phyloP scores from a whole-genome alignment of 106 monocot genomes.

The Acorus calamus region DNA sequence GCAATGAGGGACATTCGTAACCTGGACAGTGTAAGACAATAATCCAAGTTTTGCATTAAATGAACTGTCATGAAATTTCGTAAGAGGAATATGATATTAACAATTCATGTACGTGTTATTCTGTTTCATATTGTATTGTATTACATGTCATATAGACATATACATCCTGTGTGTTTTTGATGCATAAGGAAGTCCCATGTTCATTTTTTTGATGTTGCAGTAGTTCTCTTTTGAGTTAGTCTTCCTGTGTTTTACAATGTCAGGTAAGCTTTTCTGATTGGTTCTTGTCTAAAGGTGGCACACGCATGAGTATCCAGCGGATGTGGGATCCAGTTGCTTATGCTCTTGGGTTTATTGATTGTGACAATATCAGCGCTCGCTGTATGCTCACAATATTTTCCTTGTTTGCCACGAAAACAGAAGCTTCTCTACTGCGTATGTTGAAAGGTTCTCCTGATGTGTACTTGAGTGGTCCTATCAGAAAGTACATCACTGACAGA shows the following conservation, averaged over 20 bases:
- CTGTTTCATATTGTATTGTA: not conserved
- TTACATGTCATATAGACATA: too few species aligned
- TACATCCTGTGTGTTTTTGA: not conserved
- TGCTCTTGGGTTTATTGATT: conserved; percentile 96
- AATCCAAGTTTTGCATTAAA: not conserved
- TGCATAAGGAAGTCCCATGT: not conserved
- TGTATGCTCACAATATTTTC: conserved; percentile 98
- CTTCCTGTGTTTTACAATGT: not conserved
- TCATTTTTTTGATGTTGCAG: too few species aligned
- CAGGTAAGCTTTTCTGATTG: conserved; percentile 94
- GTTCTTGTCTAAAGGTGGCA: conserved; percentile 98
- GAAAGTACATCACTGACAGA: conserved; percentile 80
- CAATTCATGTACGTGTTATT: not conserved
- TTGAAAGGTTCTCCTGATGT: conserved; percentile 95
- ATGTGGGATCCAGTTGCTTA: conserved; percentile 99
- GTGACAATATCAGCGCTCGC: conserved; percentile 95
- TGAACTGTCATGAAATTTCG: not conserved
- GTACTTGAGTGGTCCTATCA: conserved; percentile 87
- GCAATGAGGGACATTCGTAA: conserved; percentile 76
- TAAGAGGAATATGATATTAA: too few species aligned
- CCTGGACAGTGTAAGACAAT: conserved; percentile 61
- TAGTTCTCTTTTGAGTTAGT: not conserved
- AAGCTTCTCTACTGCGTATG: conserved; percentile 95
- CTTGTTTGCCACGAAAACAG: conserved; percentile 93
- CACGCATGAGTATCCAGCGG: conserved; percentile 75